phyloP scores from a whole-genome alignment of 305 asterid genomes.

The Rubia balearica region DNA sequence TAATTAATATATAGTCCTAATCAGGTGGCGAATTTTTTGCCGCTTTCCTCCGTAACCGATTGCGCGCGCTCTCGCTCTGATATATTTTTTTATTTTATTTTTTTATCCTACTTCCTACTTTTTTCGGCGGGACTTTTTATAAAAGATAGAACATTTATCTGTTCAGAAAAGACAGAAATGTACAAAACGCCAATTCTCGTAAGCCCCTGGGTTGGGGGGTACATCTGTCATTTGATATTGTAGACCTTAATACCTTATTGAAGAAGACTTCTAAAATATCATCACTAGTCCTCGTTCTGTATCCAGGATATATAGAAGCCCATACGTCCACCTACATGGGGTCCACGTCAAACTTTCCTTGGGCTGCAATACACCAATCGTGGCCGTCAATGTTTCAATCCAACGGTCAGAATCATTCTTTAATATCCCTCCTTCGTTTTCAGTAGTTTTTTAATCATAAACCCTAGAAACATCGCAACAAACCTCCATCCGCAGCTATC shows the following conservation, averaged over 20 bases:
- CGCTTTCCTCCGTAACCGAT: constrained; percentile 13
- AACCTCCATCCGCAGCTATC: constrained; percentile 10
- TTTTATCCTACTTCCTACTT: not conserved
- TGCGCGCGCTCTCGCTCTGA: constrained; percentile 5
- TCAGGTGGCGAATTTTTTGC: constrained; percentile 9
- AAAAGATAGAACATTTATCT: not conserved
- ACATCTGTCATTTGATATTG: not conserved
- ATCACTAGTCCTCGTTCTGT: not conserved
- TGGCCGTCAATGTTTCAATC: constrained; percentile 7
- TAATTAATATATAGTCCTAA: not conserved
- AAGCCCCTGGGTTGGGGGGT: not conserved
- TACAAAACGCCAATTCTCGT: not conserved
- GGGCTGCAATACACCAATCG: not conserved
- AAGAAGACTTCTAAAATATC: constrained; percentile 7
- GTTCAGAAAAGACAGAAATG: not conserved
- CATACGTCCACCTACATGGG: constrained; percentile 12
- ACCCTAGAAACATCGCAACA: constrained; percentile 14
- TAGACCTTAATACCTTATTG: not conserved
- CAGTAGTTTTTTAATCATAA: constrained; percentile 10
- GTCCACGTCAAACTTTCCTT: constrained; percentile 6
- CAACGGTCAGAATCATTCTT: constrained; percentile 5
- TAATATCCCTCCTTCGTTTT: not conserved
- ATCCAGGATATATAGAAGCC: not conserved
- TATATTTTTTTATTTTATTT: not conserved
- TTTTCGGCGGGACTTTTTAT: not conserved